These are phyloP conservation scores for Melaleuca alternifolia DNA, from an alignment of 345 rosid species.

Conservation along the genomic window DNA sequence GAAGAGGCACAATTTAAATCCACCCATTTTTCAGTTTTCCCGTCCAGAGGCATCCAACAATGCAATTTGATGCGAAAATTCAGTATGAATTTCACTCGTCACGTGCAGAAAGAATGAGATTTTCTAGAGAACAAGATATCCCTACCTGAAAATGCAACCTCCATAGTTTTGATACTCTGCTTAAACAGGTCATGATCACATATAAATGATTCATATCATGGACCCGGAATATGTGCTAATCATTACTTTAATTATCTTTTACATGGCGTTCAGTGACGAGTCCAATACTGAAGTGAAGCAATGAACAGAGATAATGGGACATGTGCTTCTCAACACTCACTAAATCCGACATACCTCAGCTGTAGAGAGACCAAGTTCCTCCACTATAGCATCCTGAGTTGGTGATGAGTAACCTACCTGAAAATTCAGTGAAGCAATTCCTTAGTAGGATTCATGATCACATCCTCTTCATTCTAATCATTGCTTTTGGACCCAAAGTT, in stretches of 20 bases:
- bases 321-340: neutral
- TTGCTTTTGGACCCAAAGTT: neutral
- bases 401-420: slow-evolving; percentile 95
- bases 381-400: slow-evolving; percentile 66
- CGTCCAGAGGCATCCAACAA: neutral
- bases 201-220: neutral
- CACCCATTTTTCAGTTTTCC: neutral
- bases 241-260: neutral
- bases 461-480: neutral
- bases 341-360: slow-evolving; percentile 40
- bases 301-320: rapidly evolving
- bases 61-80: neutral
- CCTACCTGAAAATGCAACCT: neutral
- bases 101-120: neutral
- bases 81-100: neutral
- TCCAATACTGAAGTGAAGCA: neutral
- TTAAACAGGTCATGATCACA: neutral
- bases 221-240: neutral
- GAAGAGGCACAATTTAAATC: neutral
- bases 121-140: neutral
- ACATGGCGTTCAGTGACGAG: neutral
- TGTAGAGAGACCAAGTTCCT: slow-evolving; percentile 52
- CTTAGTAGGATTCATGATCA: neutral
- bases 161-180: neutral
- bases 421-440: neutral